phyloP scores from a whole-genome alignment of 208 protist genomes.

The Crithidia expoeki region DNA sequence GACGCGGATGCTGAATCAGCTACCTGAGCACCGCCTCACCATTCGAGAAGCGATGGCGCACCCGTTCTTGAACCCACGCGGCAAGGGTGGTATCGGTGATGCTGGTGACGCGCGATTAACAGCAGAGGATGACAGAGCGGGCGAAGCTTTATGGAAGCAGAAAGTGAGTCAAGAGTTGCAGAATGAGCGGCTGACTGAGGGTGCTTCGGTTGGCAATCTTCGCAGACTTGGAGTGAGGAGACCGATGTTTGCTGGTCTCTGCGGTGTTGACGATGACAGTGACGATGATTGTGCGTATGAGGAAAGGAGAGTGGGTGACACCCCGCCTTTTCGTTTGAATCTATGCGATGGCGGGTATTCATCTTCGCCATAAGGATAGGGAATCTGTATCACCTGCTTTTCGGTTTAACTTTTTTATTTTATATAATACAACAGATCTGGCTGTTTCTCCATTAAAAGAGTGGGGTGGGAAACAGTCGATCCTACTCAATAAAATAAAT shows the following conservation, averaged over 20 bases:
- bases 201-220: constrained; percentile 11
- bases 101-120: background rate
- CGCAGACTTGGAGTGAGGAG: background rate
- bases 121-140: constrained; percentile 42
- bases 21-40: constrained; percentile 66
- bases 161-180: constrained; percentile 42
- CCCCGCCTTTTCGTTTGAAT: constrained; percentile 10
- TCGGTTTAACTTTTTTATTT: too few species aligned
- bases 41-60: constrained; percentile 60
- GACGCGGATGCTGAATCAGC: constrained; percentile 61
- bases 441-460: too few species aligned
- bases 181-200: constrained; percentile 16
- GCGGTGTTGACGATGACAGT: constrained; percentile 33
- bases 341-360: background rate
- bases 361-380: background rate
- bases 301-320: constrained; percentile 25
- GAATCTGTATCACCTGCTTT: background rate
- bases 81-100: background rate
- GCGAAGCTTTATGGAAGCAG: constrained; percentile 44
- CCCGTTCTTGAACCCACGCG: constrained; percentile 53
- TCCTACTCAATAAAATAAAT: too few species aligned
- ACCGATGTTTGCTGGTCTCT: constrained; percentile 37
- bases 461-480: too few species aligned
- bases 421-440: too few species aligned
- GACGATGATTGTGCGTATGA: constrained; percentile 35